Evolutionary conservation across 441 rosid species (phyloP).

Genomic region (Brassica balearica): DNA sequence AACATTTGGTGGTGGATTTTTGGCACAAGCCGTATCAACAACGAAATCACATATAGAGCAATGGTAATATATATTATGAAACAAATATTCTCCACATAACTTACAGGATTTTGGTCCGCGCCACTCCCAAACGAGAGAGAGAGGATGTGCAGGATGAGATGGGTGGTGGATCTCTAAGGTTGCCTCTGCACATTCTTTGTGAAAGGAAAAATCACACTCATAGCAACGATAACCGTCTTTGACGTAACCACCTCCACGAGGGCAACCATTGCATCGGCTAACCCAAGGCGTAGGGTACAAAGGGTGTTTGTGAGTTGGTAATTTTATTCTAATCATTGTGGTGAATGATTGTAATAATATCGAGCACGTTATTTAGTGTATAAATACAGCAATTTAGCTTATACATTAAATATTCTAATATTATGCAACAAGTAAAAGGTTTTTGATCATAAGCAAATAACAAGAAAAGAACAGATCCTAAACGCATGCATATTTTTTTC

Average conservation of each 20-base stretch:
- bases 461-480: not conserved
- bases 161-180: not conserved
- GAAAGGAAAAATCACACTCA: not conserved
- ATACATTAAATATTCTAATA: not conserved
- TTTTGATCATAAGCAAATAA: not conserved
- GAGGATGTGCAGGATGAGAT: not conserved
- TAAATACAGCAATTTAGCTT: not conserved
- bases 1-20: not conserved
- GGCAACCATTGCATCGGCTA: not conserved
- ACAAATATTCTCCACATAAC: not conserved
- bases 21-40: not conserved
- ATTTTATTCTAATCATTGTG: not conserved
- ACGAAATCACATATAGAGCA: not conserved
- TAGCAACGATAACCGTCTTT: constrained; percentile 2
- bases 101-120: not conserved
- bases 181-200: constrained; percentile 3
- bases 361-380: not conserved
- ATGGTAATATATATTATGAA: not conserved
- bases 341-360: not conserved
- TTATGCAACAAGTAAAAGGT: not conserved
- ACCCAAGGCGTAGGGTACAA: not conserved
- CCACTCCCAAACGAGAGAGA: not conserved
- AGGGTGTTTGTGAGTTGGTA: not conserved
- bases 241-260: not conserved
- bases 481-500: not conserved